These are phyloP conservation scores for Solanum chiquidenum DNA, from an alignment of 257 asterid genomes.

Conservation along the genomic window DNA sequence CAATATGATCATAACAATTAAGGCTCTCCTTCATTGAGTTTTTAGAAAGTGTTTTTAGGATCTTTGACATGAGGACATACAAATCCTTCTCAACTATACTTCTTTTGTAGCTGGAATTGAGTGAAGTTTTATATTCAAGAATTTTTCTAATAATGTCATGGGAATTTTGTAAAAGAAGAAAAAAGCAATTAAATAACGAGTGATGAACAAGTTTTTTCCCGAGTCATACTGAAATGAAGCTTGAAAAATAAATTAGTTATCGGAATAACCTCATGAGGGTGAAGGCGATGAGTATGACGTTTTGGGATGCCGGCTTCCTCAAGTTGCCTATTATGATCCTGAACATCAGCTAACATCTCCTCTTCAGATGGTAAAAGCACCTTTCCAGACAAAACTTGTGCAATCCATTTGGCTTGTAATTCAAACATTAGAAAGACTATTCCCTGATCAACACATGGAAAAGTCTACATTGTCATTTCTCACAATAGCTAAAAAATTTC, in stretches of 20 bases:
- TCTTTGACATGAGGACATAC: neutral
- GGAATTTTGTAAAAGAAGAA: neutral
- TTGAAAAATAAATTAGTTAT: neutral
- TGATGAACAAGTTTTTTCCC: neutral
- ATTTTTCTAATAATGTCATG: neutral
- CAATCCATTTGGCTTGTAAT: conserved; percentile 61
- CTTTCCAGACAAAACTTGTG: conserved; percentile 36
- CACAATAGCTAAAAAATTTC: neutral
- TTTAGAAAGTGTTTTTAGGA: neutral
- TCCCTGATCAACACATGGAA: conserved; percentile 1
- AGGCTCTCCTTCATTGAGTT: neutral
- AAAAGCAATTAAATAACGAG: neutral
- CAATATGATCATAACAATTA: neutral
- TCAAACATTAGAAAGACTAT: conserved; percentile 20
- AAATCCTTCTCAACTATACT: neutral
- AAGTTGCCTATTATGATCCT: conserved; percentile 8
- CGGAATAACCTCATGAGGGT: neutral
- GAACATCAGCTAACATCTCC: conserved; percentile 38
- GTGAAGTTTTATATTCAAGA: neutral
- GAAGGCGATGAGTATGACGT: conserved; percentile 22
- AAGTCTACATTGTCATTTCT: neutral
- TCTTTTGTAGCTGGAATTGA: neutral
- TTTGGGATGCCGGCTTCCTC: conserved; percentile 23
- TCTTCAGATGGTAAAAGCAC: conserved; percentile 17
- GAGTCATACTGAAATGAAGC: neutral